Percentiles rank a stretch among this genome's conserved stretches.
These are phyloP conservation scores for Bremia lactucae DNA, from an alignment of 352 stramenopile genomes.

Conservation along the genomic window DNA sequence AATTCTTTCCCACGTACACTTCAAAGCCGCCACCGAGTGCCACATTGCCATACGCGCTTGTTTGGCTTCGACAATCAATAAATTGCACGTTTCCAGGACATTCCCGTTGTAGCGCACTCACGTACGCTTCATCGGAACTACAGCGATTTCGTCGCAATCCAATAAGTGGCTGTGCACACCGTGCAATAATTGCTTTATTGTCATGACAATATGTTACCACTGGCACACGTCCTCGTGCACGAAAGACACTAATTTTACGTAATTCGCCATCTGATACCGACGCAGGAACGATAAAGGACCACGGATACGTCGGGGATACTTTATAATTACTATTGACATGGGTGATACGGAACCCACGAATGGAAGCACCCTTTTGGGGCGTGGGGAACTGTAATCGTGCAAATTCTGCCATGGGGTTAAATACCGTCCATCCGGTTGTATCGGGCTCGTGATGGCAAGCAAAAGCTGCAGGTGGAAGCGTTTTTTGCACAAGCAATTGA, in stretches of 20 bases:
- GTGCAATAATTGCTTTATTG: constrained; percentile 88
- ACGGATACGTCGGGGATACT: constrained; percentile 75
- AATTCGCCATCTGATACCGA: constrained; percentile 88
- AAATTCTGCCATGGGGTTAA: constrained; percentile 50
- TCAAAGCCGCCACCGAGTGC: constrained; percentile 74
- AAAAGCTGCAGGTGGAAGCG: constrained; percentile 42
- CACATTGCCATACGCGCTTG: constrained; percentile 77
- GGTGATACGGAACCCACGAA: constrained; percentile 54
- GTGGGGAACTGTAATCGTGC: constrained; percentile 39
- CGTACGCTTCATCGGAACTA: constrained; percentile 83
- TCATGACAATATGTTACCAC: constrained; percentile 86
- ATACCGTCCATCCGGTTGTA: constrained; percentile 40
- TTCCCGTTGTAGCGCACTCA: constrained; percentile 44
- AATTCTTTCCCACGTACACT: constrained; percentile 38
- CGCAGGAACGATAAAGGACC: constrained; percentile 82
- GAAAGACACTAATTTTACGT: constrained; percentile 82
- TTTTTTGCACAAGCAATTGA: constrained; percentile 41
- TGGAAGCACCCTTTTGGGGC: constrained; percentile 23
- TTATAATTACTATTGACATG: constrained; percentile 71
- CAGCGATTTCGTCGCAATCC: constrained; percentile 89
- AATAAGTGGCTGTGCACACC: constrained; percentile 90
- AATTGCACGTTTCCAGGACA: constrained; percentile 56
- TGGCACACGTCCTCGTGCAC: constrained; percentile 86
- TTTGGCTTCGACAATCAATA: constrained; percentile 79
- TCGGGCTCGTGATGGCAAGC: constrained; percentile 30